These are phyloP conservation scores for Apophysomyces variabilis DNA, from an alignment of 371 early-diverging fungal species.

Conservation along the genomic window DNA sequence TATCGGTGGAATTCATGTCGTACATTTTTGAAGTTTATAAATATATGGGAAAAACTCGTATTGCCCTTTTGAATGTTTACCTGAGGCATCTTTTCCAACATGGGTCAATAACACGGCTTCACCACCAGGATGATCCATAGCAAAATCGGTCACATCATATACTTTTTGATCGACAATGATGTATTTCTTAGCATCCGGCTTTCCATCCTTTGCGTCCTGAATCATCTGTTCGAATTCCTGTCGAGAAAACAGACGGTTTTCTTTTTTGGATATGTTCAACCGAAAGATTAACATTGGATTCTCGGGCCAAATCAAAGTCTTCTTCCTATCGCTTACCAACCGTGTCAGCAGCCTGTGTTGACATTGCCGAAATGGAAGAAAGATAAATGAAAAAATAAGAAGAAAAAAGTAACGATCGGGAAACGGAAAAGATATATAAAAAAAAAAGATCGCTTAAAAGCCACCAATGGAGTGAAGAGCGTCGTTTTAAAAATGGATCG, in stretches of 20 bases:
- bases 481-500: not conserved
- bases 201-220: constrained; percentile 50
- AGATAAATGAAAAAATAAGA: not conserved
- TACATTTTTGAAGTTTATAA: not conserved
- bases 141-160: constrained; percentile 86
- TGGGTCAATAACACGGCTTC: constrained; percentile 70
- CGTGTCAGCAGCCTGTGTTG: constrained; percentile 9
- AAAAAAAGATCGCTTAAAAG: not conserved
- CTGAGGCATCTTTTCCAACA: constrained; percentile 84
- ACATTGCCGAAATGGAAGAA: not conserved
- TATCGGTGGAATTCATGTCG: constrained; percentile 19
- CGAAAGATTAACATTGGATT: no score
- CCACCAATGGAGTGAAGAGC: no score
- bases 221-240: constrained; percentile 41
- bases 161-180: constrained; percentile 84
- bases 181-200: constrained; percentile 57
- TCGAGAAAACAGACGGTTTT: constrained; percentile 26
- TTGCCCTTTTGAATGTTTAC: constrained; percentile 36
- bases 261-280: not conserved
- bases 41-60: not conserved
- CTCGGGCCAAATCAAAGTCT: no score
- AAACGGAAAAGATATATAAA: not conserved
- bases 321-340: not conserved
- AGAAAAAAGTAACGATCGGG: not conserved
- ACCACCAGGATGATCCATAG: constrained; percentile 88